These are phyloP conservation scores for Aspergillus pseudonomiae DNA, from an alignment of 2,329 filamentous ascomycete species.

Conservation along the genomic window DNA sequence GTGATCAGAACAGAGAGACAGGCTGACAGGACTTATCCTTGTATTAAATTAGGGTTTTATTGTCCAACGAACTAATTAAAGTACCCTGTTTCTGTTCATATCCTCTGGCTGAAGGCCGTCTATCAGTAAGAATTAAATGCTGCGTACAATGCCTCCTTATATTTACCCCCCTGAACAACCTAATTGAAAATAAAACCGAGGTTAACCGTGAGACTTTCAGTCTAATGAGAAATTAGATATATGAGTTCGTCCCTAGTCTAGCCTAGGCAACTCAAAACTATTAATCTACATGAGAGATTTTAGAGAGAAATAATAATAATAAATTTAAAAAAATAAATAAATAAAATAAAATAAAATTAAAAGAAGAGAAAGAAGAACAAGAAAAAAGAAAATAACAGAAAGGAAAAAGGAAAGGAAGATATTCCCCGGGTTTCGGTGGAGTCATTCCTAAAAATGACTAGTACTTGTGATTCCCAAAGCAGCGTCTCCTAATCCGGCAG, in stretches of 20 bases:
- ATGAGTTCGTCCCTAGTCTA: not conserved
- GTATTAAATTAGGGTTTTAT: not conserved
- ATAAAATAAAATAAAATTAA: too few species aligned
- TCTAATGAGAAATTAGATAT: not conserved
- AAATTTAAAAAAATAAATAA: too few species aligned
- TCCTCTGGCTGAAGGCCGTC: not conserved
- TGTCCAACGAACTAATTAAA: not conserved
- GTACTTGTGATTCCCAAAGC: not conserved
- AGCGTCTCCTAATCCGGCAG: conserved; percentile 17
- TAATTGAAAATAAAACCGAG: not conserved
- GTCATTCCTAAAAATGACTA: conserved; percentile 5
- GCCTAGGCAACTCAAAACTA: not conserved
- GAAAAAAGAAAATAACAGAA: not conserved
- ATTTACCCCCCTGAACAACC: not conserved
- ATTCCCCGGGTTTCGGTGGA: conserved; percentile 11
- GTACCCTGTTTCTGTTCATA: not conserved
- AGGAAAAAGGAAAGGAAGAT: not conserved
- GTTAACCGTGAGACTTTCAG: not conserved
- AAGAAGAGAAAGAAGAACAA: not conserved
- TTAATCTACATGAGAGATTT: conserved; percentile 2
- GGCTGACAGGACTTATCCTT: conserved; percentile 7
- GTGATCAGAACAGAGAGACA: not conserved
- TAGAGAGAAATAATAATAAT: not conserved
- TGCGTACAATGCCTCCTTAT: not conserved
- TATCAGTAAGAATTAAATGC: not conserved